Conservation (phyloP, 2,329 filamentous ascomycete species). For the Alternaria sp. region DNA sequence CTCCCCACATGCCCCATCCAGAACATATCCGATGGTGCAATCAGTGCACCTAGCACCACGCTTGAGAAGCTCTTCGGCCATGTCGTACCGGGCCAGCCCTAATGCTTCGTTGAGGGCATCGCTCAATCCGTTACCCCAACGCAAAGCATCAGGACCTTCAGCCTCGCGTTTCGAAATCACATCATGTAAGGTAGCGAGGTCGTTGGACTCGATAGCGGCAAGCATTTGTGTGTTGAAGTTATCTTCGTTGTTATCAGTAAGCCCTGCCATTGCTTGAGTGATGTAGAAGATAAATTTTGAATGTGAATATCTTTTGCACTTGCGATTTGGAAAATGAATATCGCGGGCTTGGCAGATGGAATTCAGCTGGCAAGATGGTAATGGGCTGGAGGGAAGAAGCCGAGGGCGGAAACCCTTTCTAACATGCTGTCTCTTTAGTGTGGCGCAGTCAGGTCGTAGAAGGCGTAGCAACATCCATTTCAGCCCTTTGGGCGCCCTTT, state of each 20-base stretch:
- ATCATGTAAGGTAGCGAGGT: background rate
- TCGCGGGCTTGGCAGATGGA: background rate
- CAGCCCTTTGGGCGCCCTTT: background rate
- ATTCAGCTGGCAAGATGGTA: background rate
- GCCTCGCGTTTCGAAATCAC: background rate
- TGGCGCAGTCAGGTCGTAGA: background rate
- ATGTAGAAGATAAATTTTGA: background rate
- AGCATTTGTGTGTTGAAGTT: background rate
- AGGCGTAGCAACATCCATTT: background rate
- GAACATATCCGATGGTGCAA: background rate
- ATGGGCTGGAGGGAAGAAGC: background rate
- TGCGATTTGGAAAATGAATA: background rate
- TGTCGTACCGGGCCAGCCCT: background rate
- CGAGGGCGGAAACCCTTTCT: background rate
- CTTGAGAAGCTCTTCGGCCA: background rate
- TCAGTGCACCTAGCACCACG: background rate
- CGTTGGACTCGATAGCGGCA: background rate
- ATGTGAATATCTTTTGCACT: background rate
- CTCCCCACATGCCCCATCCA: background rate
- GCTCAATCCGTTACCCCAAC: background rate
- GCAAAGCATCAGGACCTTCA: background rate
- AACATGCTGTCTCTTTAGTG: background rate
- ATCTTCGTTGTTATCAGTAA: background rate
- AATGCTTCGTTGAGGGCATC: background rate
- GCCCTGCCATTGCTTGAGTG: background rate